Evolutionary conservation across 208 protist genomes (phyloP).

Genomic region (Trypanosoma boissoni): DNA sequence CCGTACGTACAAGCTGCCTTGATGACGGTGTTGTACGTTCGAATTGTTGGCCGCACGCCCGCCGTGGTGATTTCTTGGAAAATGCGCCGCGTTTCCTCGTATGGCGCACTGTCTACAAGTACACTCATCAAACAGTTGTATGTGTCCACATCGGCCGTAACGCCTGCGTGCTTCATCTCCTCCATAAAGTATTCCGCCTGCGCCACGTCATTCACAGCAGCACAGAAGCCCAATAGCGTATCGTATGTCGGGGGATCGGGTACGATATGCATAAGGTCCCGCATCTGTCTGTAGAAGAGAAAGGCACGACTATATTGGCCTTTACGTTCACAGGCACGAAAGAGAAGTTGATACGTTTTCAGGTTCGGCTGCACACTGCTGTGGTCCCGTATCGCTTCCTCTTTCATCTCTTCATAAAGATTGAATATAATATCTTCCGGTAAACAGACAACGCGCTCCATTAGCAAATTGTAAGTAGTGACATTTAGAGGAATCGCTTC

Average conservation of each 20-base stretch:
- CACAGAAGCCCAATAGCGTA: constrained; percentile 88
- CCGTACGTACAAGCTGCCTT: constrained; percentile 61
- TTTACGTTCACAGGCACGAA: constrained; percentile 86
- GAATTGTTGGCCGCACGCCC: constrained; percentile 53
- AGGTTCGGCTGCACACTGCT: constrained; percentile 61
- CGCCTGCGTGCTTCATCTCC: constrained; percentile 81
- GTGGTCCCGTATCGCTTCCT: constrained; percentile 53
- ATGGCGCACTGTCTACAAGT: constrained; percentile 78
- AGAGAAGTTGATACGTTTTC: constrained; percentile 80
- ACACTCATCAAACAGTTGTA: constrained; percentile 92
- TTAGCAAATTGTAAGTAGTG: constrained; percentile 88
- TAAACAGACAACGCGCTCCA: constrained; percentile 77
- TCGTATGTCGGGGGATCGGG: constrained; percentile 87
- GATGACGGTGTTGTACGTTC: constrained; percentile 90
- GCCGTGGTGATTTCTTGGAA: constrained; percentile 68
- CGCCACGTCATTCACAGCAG: constrained; percentile 76
- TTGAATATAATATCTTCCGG: constrained; percentile 73
- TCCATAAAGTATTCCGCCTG: constrained; percentile 87
- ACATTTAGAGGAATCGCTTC: constrained; percentile 86
- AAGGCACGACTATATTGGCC: constrained; percentile 81
- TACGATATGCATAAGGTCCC: constrained; percentile 57
- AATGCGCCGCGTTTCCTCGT: constrained; percentile 71
- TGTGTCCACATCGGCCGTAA: constrained; percentile 78
- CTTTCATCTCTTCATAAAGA: constrained; percentile 87
- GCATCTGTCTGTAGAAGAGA: constrained; percentile 84